These are phyloP conservation scores for Alopecurus myosuroides DNA, from an alignment of 176 grass and related monocot genomes.

Conservation along the genomic window DNA sequence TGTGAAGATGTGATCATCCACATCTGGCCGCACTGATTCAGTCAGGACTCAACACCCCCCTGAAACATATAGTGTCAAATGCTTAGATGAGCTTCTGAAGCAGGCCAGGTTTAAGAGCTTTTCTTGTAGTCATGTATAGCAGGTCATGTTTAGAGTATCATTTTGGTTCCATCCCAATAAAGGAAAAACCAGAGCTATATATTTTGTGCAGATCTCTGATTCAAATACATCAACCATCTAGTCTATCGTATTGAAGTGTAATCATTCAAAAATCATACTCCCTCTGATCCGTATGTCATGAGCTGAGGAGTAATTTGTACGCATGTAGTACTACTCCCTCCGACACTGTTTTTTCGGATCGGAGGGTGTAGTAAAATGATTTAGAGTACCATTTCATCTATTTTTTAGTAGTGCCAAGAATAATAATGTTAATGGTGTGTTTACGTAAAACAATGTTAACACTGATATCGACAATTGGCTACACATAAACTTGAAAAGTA, in stretches of 20 bases:
- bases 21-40: conserved; percentile 60
- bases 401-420: not conserved
- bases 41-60: conserved; percentile 84
- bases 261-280: not conserved
- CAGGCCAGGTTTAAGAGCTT: not conserved
- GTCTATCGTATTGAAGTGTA: not conserved
- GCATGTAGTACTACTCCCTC: no score
- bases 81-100: not conserved
- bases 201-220: not conserved
- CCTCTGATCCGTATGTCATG: no score
- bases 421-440: not conserved
- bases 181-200: not conserved
- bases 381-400: not conserved
- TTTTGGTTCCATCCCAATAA: not conserved
- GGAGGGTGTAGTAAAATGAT: not conserved
- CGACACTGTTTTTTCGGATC: no score
- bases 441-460: not conserved
- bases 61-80: conserved; percentile 24
- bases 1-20: conserved; percentile 62
- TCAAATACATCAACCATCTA: not conserved
- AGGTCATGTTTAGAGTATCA: conserved; percentile 14
- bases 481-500: conserved; percentile 1
- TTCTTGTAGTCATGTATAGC: not conserved
- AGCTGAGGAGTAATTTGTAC: no score
- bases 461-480: not conserved